Percentiles rank a stretch among this genome's conserved stretches.
These are phyloP conservation scores for Pichia sp. DNA, from an alignment of 1,139 yeast species.

Conservation along the genomic window DNA sequence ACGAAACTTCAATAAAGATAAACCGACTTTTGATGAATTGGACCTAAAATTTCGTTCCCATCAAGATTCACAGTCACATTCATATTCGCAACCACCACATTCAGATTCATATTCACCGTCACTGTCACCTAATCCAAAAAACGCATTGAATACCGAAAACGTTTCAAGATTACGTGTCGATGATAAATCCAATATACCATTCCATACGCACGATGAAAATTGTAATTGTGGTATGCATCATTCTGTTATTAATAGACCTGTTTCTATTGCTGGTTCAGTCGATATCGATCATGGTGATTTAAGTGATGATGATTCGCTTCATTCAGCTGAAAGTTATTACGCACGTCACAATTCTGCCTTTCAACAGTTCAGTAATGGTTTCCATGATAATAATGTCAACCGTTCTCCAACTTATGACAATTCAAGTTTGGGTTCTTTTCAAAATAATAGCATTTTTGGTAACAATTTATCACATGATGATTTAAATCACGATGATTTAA, in stretches of 20 bases:
- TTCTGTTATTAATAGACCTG: slow-evolving; percentile 56
- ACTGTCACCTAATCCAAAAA: slow-evolving; percentile 1
- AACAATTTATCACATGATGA: background rate
- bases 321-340: slow-evolving; percentile 12
- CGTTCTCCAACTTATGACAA: background rate
- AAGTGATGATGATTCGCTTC: slow-evolving; percentile 42
- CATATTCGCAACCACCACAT: background rate
- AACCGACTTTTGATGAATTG: background rate
- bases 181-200: slow-evolving; percentile 12
- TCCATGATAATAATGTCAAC: background rate
- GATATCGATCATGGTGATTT: slow-evolving; percentile 39
- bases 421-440: background rate
- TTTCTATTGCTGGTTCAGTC: slow-evolving; percentile 54
- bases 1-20: background rate
- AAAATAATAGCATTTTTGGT: background rate
- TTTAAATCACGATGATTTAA: background rate
- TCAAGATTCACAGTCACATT: no score
- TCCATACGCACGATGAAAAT: slow-evolving; percentile 43
- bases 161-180: slow-evolving; percentile 2
- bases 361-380: background rate
- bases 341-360: slow-evolving; percentile 2
- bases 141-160: slow-evolving; percentile 6
- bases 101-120: background rate
- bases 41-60: background rate
- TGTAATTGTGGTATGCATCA: slow-evolving; percentile 51